Percentiles rank a stretch among this genome's conserved stretches.
phyloP scores from a whole-genome alignment of 352 stramenopile genomes.

The Globisporangium splendens region DNA sequence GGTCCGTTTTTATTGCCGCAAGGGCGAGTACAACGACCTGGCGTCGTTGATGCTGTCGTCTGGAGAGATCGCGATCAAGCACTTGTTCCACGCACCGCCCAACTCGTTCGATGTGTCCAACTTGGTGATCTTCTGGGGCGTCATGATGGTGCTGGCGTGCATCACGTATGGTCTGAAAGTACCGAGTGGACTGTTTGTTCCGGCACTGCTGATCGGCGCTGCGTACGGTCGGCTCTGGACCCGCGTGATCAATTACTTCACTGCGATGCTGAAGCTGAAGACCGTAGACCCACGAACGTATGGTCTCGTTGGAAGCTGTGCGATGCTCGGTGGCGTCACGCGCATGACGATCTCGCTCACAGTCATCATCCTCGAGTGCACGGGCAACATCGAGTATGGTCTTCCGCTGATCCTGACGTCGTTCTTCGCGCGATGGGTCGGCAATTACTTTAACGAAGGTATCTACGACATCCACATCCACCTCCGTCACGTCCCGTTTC shows the following conservation, averaged over 20 bases:
- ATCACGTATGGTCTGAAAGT: conserved; percentile 96
- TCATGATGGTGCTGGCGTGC: conserved; percentile 86
- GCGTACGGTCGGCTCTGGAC: conserved; percentile 91
- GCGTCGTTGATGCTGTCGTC: conserved; percentile 95
- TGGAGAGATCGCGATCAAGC: conserved; percentile 93
- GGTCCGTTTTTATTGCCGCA: conserved; percentile 92
- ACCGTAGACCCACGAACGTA: conserved; percentile 90
- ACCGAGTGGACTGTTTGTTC: conserved; percentile 97
- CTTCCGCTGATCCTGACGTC: conserved; percentile 98
- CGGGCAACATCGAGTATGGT: conserved; percentile 98
- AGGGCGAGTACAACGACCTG: conserved; percentile 97
- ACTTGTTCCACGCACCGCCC: conserved; percentile 95
- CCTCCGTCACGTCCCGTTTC: conserved; percentile 94
- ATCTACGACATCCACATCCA: conserved; percentile 99
- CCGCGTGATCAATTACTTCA: conserved; percentile 83
- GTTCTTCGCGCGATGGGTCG: conserved; percentile 95
- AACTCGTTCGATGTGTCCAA: conserved; percentile 96
- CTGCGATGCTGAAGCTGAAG: conserved; percentile 83
- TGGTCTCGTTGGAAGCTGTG: conserved; percentile 95
- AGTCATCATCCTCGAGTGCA: conserved; percentile 98
- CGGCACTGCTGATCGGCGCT: conserved; percentile 93
- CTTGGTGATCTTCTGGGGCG: conserved; percentile 87
- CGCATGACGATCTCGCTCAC: conserved; percentile 99
- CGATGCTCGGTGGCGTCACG: conserved; percentile 95
- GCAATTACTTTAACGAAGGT: conserved; percentile 98